Evolutionary conservation across 495 filamentous ascomycete genomes (phyloP).

Genomic region (Emericellopsis terricola): DNA sequence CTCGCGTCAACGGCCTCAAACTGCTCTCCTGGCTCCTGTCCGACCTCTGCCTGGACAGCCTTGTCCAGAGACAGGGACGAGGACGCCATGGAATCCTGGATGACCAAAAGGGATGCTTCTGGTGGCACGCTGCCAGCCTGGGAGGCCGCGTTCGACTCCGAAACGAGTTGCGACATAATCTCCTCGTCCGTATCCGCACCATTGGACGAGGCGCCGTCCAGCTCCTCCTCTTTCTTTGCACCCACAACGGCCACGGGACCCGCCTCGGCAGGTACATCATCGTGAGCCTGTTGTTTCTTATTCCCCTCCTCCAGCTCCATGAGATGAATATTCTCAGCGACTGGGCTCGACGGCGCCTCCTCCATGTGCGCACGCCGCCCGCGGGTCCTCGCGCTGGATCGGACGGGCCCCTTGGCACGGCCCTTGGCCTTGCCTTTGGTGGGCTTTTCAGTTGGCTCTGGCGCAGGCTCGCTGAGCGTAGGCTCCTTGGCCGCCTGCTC

Average conservation of each 20-base stretch:
- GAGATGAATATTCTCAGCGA: no score
- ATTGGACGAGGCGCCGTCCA: no score
- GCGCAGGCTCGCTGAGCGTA: background rate
- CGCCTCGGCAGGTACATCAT: no score
- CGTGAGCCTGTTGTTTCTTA: background rate
- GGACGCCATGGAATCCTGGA: background rate
- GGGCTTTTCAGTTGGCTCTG: constrained; percentile 1
- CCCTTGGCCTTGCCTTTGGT: background rate
- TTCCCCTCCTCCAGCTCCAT: no score
- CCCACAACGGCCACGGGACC: no score
- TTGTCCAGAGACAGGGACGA: constrained; percentile 2
- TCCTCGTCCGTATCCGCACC: constrained; percentile 2
- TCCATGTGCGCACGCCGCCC: no score
- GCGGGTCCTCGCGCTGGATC: no score
- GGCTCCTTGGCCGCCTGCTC: background rate
- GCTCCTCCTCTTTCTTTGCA: no score
- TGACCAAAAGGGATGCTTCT: background rate
- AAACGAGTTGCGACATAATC: constrained; percentile 1
- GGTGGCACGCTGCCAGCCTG: background rate
- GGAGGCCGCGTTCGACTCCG: background rate
- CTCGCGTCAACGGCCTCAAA: constrained; percentile 1
- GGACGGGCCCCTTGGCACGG: no score
- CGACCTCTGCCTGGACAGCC: constrained; percentile 2
- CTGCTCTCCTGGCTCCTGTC: constrained; percentile 2
- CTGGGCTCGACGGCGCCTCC: no score